Evolutionary conservation across 2,329 filamentous ascomycete genomes (phyloP).

Genomic region (Neonectria ditissima): DNA sequence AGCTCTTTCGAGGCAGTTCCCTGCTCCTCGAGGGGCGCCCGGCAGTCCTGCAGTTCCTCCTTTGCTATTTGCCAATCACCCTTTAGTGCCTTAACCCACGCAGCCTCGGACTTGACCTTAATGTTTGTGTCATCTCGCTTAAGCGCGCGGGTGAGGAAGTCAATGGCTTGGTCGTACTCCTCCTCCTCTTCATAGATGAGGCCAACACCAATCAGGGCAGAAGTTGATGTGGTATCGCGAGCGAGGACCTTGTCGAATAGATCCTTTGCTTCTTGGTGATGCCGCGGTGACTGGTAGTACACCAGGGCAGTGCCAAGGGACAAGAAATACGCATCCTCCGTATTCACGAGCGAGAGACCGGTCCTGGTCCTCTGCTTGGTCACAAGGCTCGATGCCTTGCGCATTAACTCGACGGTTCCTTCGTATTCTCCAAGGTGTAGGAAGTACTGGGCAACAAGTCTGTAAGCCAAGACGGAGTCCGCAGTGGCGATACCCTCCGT

Average conservation of each 20-base stretch:
- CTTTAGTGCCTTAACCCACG: constrained; percentile 90
- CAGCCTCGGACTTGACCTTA: constrained; percentile 85
- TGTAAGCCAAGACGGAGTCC: constrained; percentile 83
- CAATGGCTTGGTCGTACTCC: constrained; percentile 83
- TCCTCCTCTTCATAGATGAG: constrained; percentile 94
- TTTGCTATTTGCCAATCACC: constrained; percentile 79
- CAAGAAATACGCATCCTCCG: constrained; percentile 78
- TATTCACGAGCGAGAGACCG: constrained; percentile 76
- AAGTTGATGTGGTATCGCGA: constrained; percentile 80
- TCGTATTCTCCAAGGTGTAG: constrained; percentile 87
- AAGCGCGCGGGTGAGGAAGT: constrained; percentile 82
- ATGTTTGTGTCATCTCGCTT: constrained; percentile 79
- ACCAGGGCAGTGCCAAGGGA: constrained; percentile 89
- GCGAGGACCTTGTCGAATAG: constrained; percentile 86
- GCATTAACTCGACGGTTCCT: constrained; percentile 81
- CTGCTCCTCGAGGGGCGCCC: constrained; percentile 73
- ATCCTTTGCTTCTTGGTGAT: constrained; percentile 88
- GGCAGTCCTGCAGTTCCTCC: constrained; percentile 76
- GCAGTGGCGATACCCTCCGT: constrained; percentile 75
- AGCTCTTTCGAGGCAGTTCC: constrained; percentile 71
- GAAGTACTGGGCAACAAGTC: constrained; percentile 86
- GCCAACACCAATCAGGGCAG: constrained; percentile 88
- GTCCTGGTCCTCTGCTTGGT: constrained; percentile 72
- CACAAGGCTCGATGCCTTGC: constrained; percentile 75
- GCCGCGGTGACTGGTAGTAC: constrained; percentile 87